phyloP scores from a whole-genome alignment of 257 asterid genomes.

The Ajuga chamaepitys region DNA sequence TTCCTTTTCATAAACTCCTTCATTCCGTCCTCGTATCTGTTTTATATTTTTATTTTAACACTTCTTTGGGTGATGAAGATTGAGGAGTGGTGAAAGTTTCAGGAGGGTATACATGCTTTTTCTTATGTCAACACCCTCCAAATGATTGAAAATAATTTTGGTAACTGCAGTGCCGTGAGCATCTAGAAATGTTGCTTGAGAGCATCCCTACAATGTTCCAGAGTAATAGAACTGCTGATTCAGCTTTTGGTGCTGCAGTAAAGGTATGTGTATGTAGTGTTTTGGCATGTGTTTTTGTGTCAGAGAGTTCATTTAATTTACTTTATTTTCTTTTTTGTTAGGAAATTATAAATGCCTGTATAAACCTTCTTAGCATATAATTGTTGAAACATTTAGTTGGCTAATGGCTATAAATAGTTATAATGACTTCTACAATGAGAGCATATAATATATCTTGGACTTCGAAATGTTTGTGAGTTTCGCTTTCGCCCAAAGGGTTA shows the following conservation, averaged over 20 bases:
- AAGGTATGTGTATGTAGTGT: constrained; percentile 41
- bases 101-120: constrained; percentile 4
- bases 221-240: constrained; percentile 71
- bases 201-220: constrained; percentile 88
- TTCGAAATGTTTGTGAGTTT: not conserved
- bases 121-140: not conserved
- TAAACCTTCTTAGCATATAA: not conserved
- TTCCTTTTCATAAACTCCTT: not conserved
- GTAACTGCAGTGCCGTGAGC: constrained; percentile 73
- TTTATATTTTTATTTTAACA: not conserved
- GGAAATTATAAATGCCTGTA: not conserved
- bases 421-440: not conserved
- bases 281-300: not conserved
- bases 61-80: not conserved
- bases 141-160: constrained; percentile 4
- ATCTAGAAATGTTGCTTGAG: constrained; percentile 78
- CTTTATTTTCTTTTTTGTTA: too few relatives aligned
- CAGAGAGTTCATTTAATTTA: too few relatives aligned
- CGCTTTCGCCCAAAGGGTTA: not conserved
- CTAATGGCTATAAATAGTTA: constrained; percentile 1
- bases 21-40: not conserved
- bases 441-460: not conserved
- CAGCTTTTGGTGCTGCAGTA: constrained; percentile 91
- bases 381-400: not conserved
- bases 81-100: not conserved